These are phyloP conservation scores for Solanum gracilifrons DNA, from an alignment of 257 asterid species.

Conservation along the genomic window DNA sequence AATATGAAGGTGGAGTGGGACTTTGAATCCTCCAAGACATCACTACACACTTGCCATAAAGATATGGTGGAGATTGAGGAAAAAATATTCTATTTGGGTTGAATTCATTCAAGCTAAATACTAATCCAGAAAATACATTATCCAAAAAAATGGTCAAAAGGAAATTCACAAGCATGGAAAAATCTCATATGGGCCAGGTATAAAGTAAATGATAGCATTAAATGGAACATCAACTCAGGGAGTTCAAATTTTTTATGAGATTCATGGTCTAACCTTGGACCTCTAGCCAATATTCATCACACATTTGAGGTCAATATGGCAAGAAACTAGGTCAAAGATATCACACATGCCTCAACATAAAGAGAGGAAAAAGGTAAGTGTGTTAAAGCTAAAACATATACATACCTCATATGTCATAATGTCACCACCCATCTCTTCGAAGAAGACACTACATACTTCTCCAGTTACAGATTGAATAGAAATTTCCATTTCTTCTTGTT, in stretches of 20 bases:
- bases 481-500: constrained; percentile 82
- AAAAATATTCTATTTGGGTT: not conserved
- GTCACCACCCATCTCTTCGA: constrained; percentile 60
- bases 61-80: not conserved
- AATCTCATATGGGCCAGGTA: not conserved
- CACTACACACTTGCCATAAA: not conserved
- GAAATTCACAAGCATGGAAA: not conserved
- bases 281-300: not conserved
- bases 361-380: not conserved
- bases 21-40: not conserved
- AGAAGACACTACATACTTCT: constrained; percentile 62
- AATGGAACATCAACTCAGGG: not conserved
- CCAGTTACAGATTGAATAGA: constrained; percentile 82
- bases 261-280: not conserved
- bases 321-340: too few species aligned
- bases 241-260: not conserved
- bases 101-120: not conserved
- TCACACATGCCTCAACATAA: too few species aligned
- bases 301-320: not conserved
- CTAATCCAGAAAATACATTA: not conserved
- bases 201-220: not conserved
- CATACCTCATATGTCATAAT: constrained; percentile 78
- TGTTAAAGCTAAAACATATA: not conserved
- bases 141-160: not conserved
- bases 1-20: not conserved